Evolutionary conservation across 495 filamentous ascomycete species (phyloP), one percentile per base, ranked within the genome.

Genomic region (Poronia punctata): DNA sequence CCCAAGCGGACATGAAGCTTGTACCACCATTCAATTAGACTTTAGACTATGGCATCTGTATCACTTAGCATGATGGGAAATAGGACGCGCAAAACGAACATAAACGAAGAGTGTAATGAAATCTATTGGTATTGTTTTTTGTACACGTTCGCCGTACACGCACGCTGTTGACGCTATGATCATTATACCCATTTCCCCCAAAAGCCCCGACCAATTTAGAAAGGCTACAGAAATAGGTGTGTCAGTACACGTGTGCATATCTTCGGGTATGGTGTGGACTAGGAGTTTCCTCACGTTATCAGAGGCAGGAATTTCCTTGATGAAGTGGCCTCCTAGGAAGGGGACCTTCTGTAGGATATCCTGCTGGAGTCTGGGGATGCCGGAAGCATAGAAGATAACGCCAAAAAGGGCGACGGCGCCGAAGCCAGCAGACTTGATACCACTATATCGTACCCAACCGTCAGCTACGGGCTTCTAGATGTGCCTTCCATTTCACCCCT

Each of bases 331-430:
- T 21, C 66, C 68, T 26, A 80, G 33, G 39, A 74, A 43, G 22
- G 78, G 78, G 9, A 80, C 35, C 53, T 73, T 75, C 67, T 78
- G 54, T n/a, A 74, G 61, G 54, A 82, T 71, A 46, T 82, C 78
- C 14, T 52, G 41, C 52, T 70, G 54, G 42, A 82, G 64, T 22
- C 54, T 51, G 28, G 78, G 78, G 19, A 82, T 71, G 39, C 74
- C 76, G 17, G 74, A 75, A 54, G 76, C 71, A 57, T 68, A 76
- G 66, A 63, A 79, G 48, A 82, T 64, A 40, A 74, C 68, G 50
- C 67, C 65, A 52, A 79, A 65, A 40, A 75, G 67, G 33, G 68
- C 75, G 24, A 72, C 68, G 28, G 63, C 70, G 38, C 74, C 75
- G 54, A 79, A 78, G 9, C 58, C 57, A 34, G 53, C 69, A 7